Evolutionary conservation across 768 basidiomycete species (phyloP).

Genomic region (Tylopilus sp.): DNA sequence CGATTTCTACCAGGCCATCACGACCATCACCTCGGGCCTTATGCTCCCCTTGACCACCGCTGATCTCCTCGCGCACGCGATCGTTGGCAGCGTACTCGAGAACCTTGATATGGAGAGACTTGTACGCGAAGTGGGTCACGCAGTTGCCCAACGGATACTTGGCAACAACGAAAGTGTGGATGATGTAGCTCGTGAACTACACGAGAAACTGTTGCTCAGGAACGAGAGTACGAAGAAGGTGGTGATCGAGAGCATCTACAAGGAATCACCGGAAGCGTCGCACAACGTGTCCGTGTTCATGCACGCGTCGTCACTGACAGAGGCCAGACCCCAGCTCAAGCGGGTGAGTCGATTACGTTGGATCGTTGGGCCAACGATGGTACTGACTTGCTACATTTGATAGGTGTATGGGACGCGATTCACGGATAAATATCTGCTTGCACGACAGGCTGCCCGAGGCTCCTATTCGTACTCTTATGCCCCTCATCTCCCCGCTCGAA

Average conservation of each 20-base stretch:
- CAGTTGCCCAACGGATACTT: conserved; percentile 88
- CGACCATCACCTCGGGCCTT: conserved; percentile 87
- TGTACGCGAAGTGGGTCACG: conserved; percentile 90
- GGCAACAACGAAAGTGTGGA: conserved; percentile 95
- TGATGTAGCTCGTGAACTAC: conserved; percentile 91
- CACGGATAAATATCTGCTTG: conserved; percentile 91
- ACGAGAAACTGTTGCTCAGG: conserved; percentile 83
- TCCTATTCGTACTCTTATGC: conserved; percentile 53
- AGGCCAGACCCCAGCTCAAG: conserved; percentile 75
- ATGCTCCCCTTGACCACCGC: conserved; percentile 97
- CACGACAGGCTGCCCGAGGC: conserved; percentile 57
- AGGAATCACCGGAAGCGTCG: conserved; percentile 80
- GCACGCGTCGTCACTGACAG: conserved; percentile 61
- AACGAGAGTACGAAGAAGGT: conserved; percentile 98
- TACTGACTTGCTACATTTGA: conserved; percentile 5
- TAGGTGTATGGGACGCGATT: conserved; percentile 94
- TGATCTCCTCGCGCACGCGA: conserved; percentile 90
- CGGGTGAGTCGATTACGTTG: conserved; percentile 48
- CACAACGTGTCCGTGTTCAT: conserved; percentile 90
- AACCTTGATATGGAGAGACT: conserved; percentile 98
- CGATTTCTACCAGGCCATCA: conserved; percentile 93
- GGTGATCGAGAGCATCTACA: conserved; percentile 94
- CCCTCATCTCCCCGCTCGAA: conserved; percentile 42
- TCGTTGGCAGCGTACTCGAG: conserved; percentile 94
- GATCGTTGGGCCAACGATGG: neutral